Evolutionary conservation across 2,329 filamentous ascomycete species (phyloP), one percentile per base, ranked within the genome.

Genomic region (Aschersonia sp.): DNA sequence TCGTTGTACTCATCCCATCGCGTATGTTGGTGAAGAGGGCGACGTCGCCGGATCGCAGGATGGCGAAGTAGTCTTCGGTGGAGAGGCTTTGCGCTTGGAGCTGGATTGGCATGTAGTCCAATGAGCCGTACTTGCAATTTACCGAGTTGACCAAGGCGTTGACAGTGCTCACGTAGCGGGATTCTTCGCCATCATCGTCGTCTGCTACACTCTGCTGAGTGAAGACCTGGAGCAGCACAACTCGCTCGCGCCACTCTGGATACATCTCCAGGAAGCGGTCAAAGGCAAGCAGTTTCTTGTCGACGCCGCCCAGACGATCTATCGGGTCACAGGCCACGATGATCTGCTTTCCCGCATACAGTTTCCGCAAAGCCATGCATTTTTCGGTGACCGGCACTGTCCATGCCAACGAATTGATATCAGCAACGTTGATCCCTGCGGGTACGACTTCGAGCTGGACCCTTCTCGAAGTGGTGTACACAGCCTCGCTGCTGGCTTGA

Each of bases 1-100:
- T 91, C n/a, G 89, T 95, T 0, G 89, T 95, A 70, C 95, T 96
- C 89, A 96, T 95, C 49, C 91, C 89, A 62, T 96, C 91, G 49
- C 91, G 80, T 30, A 96, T 89, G 56, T 87, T 94, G 7, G 91
- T 96, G 64, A 96, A 95, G 42, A 97, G 72, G 2, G 88, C 91
- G 53, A 95, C 85, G 61, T 96, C 89, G 31, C 85, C 89, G 3
- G 87, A 80, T 28, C 91, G 82, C 47, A 97, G 74, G 12, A 96
- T 77, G 2, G 91, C 89, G 64, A 94, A 94, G 64, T 96, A 96
- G 65, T 96, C 89, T 56, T 89, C 84, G 52, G 83, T 83, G 40
- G 81, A 83, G 40, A 96, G 75, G 61, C 95, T 95, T 62, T 95
- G 89, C 5, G 89, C 86, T 63, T 91, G 95, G 64, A 96, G 87